A percentile compares a stretch with the other conserved stretches of the same genome.
Evolutionary conservation across 805 yeast genomes (phyloP).

Genomic region (Pichia kluyveri): DNA sequence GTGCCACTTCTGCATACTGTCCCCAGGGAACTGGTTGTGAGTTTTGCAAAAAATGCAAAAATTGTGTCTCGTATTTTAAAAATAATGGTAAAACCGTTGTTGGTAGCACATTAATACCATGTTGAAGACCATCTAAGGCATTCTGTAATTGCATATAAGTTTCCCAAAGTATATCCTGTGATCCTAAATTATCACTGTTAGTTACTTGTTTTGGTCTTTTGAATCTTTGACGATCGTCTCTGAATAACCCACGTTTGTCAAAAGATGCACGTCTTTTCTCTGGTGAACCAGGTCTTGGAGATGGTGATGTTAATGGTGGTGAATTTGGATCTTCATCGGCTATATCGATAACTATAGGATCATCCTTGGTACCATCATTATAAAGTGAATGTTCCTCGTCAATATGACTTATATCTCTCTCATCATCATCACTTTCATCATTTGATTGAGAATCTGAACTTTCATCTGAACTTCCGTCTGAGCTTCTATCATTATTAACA

Average conservation of each 20-base stretch:
- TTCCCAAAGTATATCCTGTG: no score
- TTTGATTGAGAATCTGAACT: background rate
- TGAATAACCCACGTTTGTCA: constrained; percentile 15
- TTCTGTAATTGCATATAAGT: no score
- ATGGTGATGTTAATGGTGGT: background rate
- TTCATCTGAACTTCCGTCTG: no score
- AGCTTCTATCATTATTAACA: constrained; percentile 10
- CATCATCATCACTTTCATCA: background rate
- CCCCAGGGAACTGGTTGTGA: no score
- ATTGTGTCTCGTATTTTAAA: no score
- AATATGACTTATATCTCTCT: constrained; percentile 18
- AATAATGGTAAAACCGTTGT: no score
- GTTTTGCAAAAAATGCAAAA: no score
- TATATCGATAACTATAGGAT: constrained; percentile 18
- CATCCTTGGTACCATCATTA: constrained; percentile 20
- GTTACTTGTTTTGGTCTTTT: background rate
- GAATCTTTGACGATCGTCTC: constrained; percentile 9
- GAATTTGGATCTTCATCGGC: background rate
- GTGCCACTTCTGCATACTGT: no score
- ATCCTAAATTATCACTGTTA: no score
- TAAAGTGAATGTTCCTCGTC: constrained; percentile 5
- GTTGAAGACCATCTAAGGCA: no score
- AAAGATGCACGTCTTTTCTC: constrained; percentile 26
- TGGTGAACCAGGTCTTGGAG: constrained; percentile 1
- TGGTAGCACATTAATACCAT: no score